Base-by-base conservation (phyloP, 2,329 filamentous ascomycete species). In the Ascochyta lentis region DNA sequence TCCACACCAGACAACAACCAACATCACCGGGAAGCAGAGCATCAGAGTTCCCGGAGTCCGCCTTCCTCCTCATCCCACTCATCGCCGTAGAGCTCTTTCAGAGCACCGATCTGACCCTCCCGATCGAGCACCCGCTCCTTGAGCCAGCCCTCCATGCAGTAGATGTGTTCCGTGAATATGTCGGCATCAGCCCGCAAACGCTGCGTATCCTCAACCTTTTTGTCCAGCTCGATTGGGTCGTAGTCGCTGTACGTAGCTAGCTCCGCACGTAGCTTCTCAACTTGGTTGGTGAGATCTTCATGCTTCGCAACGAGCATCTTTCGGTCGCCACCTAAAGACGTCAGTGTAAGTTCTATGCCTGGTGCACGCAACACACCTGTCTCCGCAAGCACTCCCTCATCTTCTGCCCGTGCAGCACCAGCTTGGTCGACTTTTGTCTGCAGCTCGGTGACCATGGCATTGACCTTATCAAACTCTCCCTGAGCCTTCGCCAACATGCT, bases 1-100 rank as follows among this genome's bases (percentile, higher is more conserved):
- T 15, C 12, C 29, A 10, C 10, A 15, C 3, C 9, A 29, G 12
- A 31, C 10, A 13, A 31, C 24, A 8, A 26, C 24, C 24, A 29
- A 4, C 9, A 29, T 29, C 7, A 10, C 10, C 12, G 8, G 9
- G 2, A 39, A 33, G 27, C 43, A 53, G 27, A 13, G 27, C 33
- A 26, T 53, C 58, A 73, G 10, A 75, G 60, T 61, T 76, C 82
- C 24, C 73, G 73, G 59, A 85, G 71, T 7, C 81, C 79, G 42
- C 79, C 78, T 35, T 81, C 82, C 51, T 86, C 83, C 51, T 81
- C 72, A 49, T 79, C 80, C 64, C 79, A 85, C 63, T 86, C 82
- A 22, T 79, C 79, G 8, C 80, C 82, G 61, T 86, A 86, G 44
- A 77, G 78, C 40, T 77, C 73, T 49, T 72, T 76, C 64, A 79